phyloP scores from a whole-genome alignment of 257 asterid genomes.

The Solanum clarkiae region DNA sequence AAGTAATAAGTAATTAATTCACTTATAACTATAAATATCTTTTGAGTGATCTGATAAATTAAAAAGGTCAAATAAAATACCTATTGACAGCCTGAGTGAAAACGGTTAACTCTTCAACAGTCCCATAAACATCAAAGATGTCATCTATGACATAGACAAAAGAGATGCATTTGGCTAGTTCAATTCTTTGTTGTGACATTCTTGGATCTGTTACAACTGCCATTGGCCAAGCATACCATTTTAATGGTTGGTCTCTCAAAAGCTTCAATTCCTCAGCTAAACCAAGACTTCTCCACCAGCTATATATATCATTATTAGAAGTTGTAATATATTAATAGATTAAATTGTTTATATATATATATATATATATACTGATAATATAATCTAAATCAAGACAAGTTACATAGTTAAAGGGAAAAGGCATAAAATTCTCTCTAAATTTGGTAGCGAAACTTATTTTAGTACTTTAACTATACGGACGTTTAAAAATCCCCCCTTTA shows the following conservation, averaged over 20 bases:
- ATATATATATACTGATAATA: too few species aligned
- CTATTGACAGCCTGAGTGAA: slow-evolving; percentile 10
- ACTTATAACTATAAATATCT: too few species aligned
- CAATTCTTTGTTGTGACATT: slow-evolving; percentile 13
- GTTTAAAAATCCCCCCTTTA: too few species aligned
- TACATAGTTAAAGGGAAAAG: too few species aligned
- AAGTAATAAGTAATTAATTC: too few species aligned
- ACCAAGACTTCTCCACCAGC: slow-evolving; percentile 43
- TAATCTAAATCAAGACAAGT: too few species aligned
- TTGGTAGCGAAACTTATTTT: too few species aligned
- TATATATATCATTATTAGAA: neutral
- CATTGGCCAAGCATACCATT: slow-evolving; percentile 30
- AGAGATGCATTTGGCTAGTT: slow-evolving; percentile 13
- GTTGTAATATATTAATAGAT: too few species aligned
- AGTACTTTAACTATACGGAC: too few species aligned
- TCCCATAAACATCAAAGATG: slow-evolving; percentile 22
- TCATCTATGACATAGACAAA: slow-evolving; percentile 22
- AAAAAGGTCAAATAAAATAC: neutral
- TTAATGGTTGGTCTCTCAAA: slow-evolving; percentile 23
- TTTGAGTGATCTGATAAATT: too few species aligned
- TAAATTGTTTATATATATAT: too few species aligned
- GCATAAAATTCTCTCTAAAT: too few species aligned
- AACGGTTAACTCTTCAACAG: slow-evolving; percentile 8
- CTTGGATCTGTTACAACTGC: neutral
- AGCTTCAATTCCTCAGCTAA: slow-evolving; percentile 13